Base-by-base conservation (phyloP, 768 basidiomycete genomes). In the Tulasnella sp. region DNA sequence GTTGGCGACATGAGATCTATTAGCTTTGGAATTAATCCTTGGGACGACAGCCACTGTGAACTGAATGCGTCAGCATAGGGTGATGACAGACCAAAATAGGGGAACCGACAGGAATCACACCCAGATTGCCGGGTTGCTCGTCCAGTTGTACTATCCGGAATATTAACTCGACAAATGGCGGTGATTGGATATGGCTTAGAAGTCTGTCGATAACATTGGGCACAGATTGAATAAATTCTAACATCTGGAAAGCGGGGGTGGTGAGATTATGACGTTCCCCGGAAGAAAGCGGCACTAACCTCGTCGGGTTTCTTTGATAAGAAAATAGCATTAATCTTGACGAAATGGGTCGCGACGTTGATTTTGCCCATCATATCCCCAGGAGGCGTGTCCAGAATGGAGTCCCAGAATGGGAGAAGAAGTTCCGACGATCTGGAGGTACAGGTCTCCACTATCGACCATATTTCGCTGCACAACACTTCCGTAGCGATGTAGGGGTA, bases 401-500 rank as follows among this genome's bases (percentile, higher is more conserved):
- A 90, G 84, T 98, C 94, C 96, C 96, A 98, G 86, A 98, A 97
- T 15, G 94, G 93, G 51, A 87, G 86, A 74, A 98, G 87, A 75
- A 98, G 87, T 78, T 92, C 89, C 13, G 90, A 87, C 74, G 89
- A 87, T 81, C 92, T 87, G 81, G 87, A 88, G 81, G 97, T 86
- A 81, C 95, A 93, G 0, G 94, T 94, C 84, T 96, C 95, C 71
- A 95, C 91, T 82, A 98, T 94, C 29, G 92, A 93, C 92, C 95
- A 98, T 85, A 97, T 92, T 81, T 97, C 96, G 84, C 94, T 93
- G 85, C 95, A 96, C 44, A 99, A 89, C 32, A 98, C 95, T 84
- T 99, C 97, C 37, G 96, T 95, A 20, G 95, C 92, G 29, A 96
- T 90, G 82, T 94, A 92, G 1, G 96, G 95, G 84, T 95, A 98